Base-by-base conservation (phyloP, 2,329 filamentous ascomycete species). In the Pseudogymnoascus sp. region DNA sequence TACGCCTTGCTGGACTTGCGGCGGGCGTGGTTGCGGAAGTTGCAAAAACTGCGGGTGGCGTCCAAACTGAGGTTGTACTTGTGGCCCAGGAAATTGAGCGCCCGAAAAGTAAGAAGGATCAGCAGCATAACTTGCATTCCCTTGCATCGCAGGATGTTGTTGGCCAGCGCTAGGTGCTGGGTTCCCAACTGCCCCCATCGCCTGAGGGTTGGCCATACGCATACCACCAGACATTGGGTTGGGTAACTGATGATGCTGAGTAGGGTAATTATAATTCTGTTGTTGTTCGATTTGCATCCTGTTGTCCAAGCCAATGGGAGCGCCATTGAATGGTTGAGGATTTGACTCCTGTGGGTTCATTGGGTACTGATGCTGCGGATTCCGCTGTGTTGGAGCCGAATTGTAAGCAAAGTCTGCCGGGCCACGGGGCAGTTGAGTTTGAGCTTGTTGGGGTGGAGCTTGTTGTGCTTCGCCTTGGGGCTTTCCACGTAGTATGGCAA, bases 1-100 rank as follows among this genome's bases (percentile, higher is more conserved):
- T 62, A 83, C 74, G 5, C 79, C 78, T 65, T 80, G 79, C 63
- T 85, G 83, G 1, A 83, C 80, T 55, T 84, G 81, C 5, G 81
- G 83, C 28, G 82, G 83, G 9, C 72, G 65, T 59, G 73, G 72
- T 64, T 75, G 73, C 11, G 72, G 72, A 61, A 73, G 71, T 62
- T 72, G 67, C 7, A 75, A 61, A 61, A 73, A 71, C 41, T 67
- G 71, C 41, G 67, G 71, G 66, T 70, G 71, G 67, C 66, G 49
- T 55, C 49, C 28, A 8, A 55, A 55, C 28, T 55, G 62, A 45
- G 38, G 65, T 63, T 40, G 65, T 59, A 38, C 67, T 67, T 62
- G 66, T 49, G 66, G 61, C 14, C 33, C 38, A 41, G 38, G 38
- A 41, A 41, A 31, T 25, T 60, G 35, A 25, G 33, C n/a, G 11